Conservation (phyloP, 257 asterid species). For the Linaria vulgaris region DNA sequence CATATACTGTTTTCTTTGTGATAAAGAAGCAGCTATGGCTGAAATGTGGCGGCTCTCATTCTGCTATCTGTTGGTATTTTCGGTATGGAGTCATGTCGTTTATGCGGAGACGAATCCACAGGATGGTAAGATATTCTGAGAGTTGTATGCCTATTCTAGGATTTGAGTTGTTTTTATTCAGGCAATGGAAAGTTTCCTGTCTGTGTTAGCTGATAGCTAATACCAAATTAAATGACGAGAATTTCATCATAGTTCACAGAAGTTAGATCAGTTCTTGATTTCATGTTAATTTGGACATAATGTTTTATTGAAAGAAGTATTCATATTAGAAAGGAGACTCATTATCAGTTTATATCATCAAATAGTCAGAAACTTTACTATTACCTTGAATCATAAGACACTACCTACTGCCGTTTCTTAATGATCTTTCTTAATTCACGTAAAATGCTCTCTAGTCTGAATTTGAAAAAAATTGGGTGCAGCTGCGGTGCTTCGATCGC, state of each 20-base stretch:
- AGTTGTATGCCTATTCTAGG: background rate
- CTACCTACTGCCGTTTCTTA: no score
- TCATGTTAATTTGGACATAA: background rate
- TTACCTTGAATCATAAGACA: no score
- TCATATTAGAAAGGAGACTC: background rate
- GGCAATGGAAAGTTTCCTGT: no score
- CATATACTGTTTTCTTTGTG: background rate
- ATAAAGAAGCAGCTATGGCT: constrained; percentile 31
- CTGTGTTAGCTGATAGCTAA: no score
- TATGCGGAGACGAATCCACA: constrained; percentile 44
- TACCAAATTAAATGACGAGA: background rate
- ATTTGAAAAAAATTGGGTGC: constrained; percentile 30
- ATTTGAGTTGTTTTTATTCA: background rate
- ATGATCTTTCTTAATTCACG: background rate
- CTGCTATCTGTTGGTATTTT: constrained; percentile 23
- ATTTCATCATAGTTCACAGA: no score
- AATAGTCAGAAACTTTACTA: background rate
- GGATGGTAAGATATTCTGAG: constrained; percentile 37
- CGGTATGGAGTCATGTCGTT: constrained; percentile 7
- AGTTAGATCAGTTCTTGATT: background rate
- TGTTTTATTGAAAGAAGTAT: no score
- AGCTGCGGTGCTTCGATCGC: constrained; percentile 80
- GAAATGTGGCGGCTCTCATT: constrained; percentile 20
- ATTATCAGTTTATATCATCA: background rate
- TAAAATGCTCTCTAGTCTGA: background rate